Conservation (phyloP, 1,284 basidiomycete species). For the Irpex sp. region DNA sequence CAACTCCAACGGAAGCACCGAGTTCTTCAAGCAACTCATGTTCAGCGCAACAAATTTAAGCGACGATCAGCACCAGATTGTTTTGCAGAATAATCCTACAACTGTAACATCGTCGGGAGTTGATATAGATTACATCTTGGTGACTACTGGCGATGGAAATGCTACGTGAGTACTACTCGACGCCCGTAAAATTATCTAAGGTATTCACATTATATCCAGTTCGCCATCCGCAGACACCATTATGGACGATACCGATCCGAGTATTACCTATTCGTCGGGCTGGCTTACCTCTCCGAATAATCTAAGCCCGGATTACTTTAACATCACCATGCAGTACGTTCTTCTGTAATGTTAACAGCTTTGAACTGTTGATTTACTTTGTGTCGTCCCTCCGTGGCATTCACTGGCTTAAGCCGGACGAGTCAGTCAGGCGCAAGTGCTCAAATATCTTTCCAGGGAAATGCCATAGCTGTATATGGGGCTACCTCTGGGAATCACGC, state of each 20-base stretch:
- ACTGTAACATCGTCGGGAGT: no score
- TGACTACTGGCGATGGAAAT: neutral
- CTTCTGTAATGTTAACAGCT: neutral
- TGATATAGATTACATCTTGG: no score
- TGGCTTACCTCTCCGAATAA: neutral
- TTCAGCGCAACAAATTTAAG: neutral
- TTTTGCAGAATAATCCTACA: neutral
- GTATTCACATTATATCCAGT: neutral
- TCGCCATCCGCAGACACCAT: neutral
- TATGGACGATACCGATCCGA: neutral
- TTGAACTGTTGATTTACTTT: neutral
- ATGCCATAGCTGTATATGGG: slow-evolving; percentile 8
- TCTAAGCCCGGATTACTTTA: slow-evolving; percentile 3
- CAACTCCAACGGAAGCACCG: neutral
- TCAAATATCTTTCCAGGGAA: slow-evolving; percentile 4
- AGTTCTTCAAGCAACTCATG: neutral
- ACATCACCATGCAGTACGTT: slow-evolving; percentile 8
- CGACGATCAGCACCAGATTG: neutral
- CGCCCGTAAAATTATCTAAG: no score
- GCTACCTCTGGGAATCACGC: slow-evolving; percentile 8
- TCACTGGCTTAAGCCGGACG: slow-evolving; percentile 3
- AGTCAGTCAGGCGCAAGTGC: neutral
- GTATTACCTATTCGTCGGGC: slow-evolving; percentile 2
- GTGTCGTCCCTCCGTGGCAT: neutral
- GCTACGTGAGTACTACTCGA: neutral